These are phyloP conservation scores for Miscanthus lutarioriparius DNA, from an alignment of 176 grass and related monocot genomes.

Conservation along the genomic window DNA sequence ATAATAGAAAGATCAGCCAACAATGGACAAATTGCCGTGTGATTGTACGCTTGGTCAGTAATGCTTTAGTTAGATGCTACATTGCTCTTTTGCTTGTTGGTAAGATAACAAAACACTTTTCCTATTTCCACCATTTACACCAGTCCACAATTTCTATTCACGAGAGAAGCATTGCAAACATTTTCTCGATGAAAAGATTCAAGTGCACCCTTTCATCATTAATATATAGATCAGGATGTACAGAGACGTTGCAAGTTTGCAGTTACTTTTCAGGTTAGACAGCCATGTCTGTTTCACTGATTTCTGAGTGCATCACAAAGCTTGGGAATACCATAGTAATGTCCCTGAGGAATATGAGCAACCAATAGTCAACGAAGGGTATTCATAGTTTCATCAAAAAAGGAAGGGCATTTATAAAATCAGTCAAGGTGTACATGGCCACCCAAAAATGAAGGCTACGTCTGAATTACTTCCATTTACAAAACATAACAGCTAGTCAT, in stretches of 20 bases:
- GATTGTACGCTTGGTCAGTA: neutral
- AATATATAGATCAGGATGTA: neutral
- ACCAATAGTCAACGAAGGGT: neutral
- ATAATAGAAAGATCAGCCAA: neutral
- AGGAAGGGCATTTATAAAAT: neutral
- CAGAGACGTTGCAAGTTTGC: conserved; percentile 3
- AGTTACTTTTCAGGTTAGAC: neutral
- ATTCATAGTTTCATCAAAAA: neutral
- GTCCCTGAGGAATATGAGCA: conserved; percentile 28
- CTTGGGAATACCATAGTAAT: conserved; percentile 44
- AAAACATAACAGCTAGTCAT: neutral
- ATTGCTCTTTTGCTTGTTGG: neutral
- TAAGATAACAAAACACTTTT: neutral
- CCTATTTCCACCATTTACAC: neutral
- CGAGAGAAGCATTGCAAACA: neutral
- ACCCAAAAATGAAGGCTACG: neutral
- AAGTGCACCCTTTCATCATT: neutral
- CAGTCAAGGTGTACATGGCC: neutral
- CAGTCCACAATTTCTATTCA: neutral
- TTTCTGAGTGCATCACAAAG: conserved; percentile 43
- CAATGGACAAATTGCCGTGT: neutral
- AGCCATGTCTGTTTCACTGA: conserved; percentile 40
- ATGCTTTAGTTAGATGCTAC: neutral
- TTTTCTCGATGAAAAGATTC: neutral
- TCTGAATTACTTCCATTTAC: neutral